Base-by-base conservation (phyloP, 176 grass and related monocot species). In the Musa schizocarpa region DNA sequence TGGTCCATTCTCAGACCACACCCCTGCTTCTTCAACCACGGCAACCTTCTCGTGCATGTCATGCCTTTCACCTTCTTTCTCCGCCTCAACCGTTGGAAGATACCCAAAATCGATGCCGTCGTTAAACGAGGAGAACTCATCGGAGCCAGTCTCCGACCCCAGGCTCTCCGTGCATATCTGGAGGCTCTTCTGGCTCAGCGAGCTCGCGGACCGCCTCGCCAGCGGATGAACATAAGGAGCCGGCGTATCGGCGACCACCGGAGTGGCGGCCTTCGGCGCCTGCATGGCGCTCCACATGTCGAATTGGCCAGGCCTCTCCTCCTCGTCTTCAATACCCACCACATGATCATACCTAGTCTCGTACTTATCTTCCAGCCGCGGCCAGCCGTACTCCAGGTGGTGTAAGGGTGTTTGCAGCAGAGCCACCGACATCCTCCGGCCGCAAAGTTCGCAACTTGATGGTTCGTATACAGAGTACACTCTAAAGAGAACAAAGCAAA, bases 151-250 rank as follows among this genome's bases (percentile, higher is more conserved):
- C 80, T 99, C 95, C 54, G 89, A 94, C 77, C 95, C 90, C 54
- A 99, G 95, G 87, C 91, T 99, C 86, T 99, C 95, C 11, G 95
- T 99, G 90, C 95, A 99, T 74, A 94, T 67, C 84, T 87, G 80
- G 12, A 99, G 95, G 95, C 90, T 99, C 77, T 87, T 91, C 84
- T 87, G 80, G 88, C 81, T 94, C 84, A 98, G 81, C 14, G 93
- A 85, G 74, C 87, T 88, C 26, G 85, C 89, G 24, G 90, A 98
- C 3, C 72, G 72, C 52, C 13, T 13, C 53, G 57, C 17, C 13
- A 56, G 53, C 9, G 72, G 23, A 14, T 74, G 53, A 57, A 56
- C 72, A 17, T 56, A 57, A 17, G 72, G 72, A 9, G 23, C 52
- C 72, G 1, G 1, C 68, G 13, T 13, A 68, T 68, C 65, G 6